Evolutionary conservation across 768 basidiomycete species (phyloP).

Genomic region (Phaeolepiota aurea): DNA sequence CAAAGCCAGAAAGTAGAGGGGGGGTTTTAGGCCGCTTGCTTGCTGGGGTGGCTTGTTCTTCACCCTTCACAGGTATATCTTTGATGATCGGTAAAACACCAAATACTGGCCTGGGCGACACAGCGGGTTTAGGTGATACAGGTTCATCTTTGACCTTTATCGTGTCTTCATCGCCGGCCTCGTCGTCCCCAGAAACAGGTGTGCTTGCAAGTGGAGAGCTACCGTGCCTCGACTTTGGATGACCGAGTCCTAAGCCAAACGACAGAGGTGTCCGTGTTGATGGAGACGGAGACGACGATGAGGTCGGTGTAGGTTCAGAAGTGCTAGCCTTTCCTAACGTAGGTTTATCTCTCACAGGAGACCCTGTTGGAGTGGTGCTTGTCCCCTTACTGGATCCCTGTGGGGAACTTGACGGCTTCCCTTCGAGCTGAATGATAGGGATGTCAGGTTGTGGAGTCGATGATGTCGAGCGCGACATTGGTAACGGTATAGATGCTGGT

Average conservation of each 20-base stretch:
- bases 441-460: constrained; percentile 50
- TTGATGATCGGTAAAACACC: constrained; percentile 22
- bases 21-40: constrained; percentile 41
- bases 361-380: constrained; percentile 58
- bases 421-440: constrained; percentile 27
- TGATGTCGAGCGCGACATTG: constrained; percentile 43
- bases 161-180: constrained; percentile 24
- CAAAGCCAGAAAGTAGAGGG: constrained; percentile 28
- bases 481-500: constrained; percentile 26
- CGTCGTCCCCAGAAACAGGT: constrained; percentile 36
- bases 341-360: constrained; percentile 38
- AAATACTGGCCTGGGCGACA: constrained; percentile 30
- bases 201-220: constrained; percentile 69
- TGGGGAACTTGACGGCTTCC: constrained; percentile 10
- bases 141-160: constrained; percentile 5
- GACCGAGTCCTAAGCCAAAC: constrained; percentile 40
- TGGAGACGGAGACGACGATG: constrained; percentile 7
- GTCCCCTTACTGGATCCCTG: constrained; percentile 21
- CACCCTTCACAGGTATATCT: constrained; percentile 13
- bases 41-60: constrained; percentile 11
- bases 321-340: constrained; percentile 20
- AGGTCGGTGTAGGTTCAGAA: constrained; percentile 23
- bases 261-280: constrained; percentile 6
- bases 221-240: constrained; percentile 55
- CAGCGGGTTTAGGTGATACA: constrained; percentile 20